These are phyloP conservation scores for Artemisia tridentata DNA, from an alignment of 129 eudicot genomes.

Conservation along the genomic window DNA sequence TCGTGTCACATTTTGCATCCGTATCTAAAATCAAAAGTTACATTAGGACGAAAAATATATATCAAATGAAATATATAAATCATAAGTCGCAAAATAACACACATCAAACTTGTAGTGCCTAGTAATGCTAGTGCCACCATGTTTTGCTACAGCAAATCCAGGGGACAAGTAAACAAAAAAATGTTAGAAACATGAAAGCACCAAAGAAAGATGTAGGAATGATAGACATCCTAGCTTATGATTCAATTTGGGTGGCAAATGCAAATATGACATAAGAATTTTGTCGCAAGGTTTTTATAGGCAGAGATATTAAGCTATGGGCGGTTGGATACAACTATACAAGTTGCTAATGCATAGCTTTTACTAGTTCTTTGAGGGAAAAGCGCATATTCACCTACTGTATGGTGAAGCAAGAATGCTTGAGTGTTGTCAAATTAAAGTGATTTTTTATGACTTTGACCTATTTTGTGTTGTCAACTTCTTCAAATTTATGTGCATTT, in stretches of 20 bases:
- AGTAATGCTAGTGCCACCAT: slow-evolving; percentile 32
- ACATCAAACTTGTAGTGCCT: slow-evolving; percentile 60
- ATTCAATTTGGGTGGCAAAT: neutral
- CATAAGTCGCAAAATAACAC: neutral
- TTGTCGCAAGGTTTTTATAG: slow-evolving; percentile 26
- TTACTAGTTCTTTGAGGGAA: neutral
- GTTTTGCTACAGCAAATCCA: slow-evolving; percentile 16
- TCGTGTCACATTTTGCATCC: slow-evolving; percentile 58
- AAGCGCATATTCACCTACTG: slow-evolving; percentile 32
- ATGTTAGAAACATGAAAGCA: slow-evolving; percentile 17
- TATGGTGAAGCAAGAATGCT: slow-evolving; percentile 16
- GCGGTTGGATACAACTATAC: slow-evolving; percentile 15
- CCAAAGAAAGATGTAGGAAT: slow-evolving; percentile 21
- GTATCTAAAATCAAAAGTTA: slow-evolving; percentile 33
- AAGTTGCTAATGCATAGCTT: neutral
- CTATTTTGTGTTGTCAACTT: neutral
- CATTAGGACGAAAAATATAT: neutral
- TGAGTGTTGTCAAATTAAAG: slow-evolving; percentile 35
- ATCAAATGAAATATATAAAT: neutral
- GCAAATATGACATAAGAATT: neutral
- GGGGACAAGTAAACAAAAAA: slow-evolving; percentile 26
- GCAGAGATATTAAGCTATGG: neutral
- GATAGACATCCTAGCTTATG: slow-evolving; percentile 24
- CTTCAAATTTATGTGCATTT: slow-evolving; percentile 4
- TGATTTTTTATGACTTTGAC: slow-evolving; percentile 23